These are phyloP conservation scores for Synchytrium microbalum DNA, from an alignment of 371 early-diverging fungal genomes.

Conservation along the genomic window DNA sequence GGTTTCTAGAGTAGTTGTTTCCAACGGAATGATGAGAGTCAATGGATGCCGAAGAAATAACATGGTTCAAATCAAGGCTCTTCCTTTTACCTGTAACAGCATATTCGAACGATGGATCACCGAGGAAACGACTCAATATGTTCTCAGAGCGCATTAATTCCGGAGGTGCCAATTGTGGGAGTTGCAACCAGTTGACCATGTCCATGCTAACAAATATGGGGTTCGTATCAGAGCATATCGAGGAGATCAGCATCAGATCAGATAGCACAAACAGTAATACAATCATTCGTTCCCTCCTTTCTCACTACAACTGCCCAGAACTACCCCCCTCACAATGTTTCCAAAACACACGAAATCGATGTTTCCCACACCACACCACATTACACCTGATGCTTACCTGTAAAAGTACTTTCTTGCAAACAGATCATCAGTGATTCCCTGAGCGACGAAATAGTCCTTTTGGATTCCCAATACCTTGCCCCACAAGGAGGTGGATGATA, in stretches of 20 bases:
- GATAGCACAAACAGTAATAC: too few species aligned
- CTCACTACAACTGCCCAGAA: too few species aligned
- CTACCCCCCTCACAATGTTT: too few species aligned
- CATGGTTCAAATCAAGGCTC: slow-evolving; percentile 1
- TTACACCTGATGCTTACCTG: slow-evolving; percentile 20
- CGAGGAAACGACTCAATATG: slow-evolving; percentile 31
- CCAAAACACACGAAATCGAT: too few species aligned
- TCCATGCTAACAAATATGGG: slow-evolving; percentile 25
- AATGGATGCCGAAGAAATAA: slow-evolving; percentile 6
- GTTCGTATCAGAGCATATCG: background rate
- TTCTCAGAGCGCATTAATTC: slow-evolving; percentile 25
- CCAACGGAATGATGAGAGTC: too few species aligned
- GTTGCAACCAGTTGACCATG: slow-evolving; percentile 38
- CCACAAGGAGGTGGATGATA: slow-evolving; percentile 35
- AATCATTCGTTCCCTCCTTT: too few species aligned
- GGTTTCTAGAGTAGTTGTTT: slow-evolving; percentile 1
- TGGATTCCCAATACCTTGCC: slow-evolving; percentile 43
- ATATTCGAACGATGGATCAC: slow-evolving; percentile 45
- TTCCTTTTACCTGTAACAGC: slow-evolving; percentile 13
- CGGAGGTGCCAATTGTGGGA: slow-evolving; percentile 36
- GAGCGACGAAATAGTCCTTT: slow-evolving; percentile 40
- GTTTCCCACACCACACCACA: background rate
- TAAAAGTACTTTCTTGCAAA: slow-evolving; percentile 42
- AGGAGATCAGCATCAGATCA: background rate
- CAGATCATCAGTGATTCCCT: slow-evolving; percentile 19